phyloP scores from a whole-genome alignment of 164 flowering plant species.

The Brasenia schreberi region DNA sequence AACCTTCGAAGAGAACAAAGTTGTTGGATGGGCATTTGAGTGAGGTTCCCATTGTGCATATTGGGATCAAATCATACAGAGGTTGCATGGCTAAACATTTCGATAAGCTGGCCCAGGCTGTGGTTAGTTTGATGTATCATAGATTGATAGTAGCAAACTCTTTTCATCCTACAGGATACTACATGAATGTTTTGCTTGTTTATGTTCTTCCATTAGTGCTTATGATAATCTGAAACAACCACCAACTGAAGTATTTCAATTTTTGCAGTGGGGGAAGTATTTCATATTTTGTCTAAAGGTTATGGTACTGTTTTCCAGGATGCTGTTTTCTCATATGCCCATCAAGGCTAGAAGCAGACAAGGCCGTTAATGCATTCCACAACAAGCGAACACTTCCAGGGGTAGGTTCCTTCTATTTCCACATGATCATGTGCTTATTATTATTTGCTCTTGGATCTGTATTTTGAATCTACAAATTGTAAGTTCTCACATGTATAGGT shows the following conservation, averaged over 20 bases:
- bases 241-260: background rate
- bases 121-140: background rate
- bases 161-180: background rate
- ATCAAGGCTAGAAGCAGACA: slow-evolving; percentile 88
- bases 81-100: too few relatives aligned
- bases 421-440: background rate
- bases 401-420: slow-evolving; percentile 20
- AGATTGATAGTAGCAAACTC: background rate
- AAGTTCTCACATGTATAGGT: too few relatives aligned
- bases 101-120: too few relatives aligned
- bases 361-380: slow-evolving; percentile 84
- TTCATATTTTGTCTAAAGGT: background rate
- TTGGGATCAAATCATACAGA: too few relatives aligned
- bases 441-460: too few relatives aligned
- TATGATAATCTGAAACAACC: background rate
- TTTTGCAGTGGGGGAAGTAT: background rate
- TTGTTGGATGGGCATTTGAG: too few relatives aligned
- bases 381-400: slow-evolving; percentile 90
- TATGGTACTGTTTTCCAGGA: slow-evolving; percentile 27
- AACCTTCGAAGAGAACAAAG: too few relatives aligned
- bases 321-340: slow-evolving; percentile 95
- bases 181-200: background rate
- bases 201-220: background rate
- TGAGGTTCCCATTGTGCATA: too few relatives aligned
- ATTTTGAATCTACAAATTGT: too few relatives aligned